Conservation (phyloP, 2,329 filamentous ascomycete species). For the Penicillium sp. region DNA sequence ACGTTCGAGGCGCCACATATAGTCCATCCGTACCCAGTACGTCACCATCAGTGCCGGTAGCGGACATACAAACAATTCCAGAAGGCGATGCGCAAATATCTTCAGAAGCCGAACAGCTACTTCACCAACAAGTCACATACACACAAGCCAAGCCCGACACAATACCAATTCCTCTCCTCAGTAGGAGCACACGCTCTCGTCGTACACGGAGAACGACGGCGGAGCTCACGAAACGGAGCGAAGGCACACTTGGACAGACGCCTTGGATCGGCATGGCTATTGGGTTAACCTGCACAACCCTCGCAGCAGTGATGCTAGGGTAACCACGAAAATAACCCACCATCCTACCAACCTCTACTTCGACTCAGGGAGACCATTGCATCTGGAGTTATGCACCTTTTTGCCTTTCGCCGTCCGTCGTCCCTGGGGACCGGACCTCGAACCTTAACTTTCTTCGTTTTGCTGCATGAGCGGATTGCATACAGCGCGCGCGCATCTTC, state of each 20-base stretch:
- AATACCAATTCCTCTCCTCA: conserved; percentile 26
- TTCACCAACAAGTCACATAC: conserved; percentile 16
- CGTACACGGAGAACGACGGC: conserved; percentile 29
- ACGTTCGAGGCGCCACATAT: conserved; percentile 32
- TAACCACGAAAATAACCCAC: conserved; percentile 19
- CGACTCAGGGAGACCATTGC: conserved; percentile 7
- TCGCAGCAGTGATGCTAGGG: conserved; percentile 46
- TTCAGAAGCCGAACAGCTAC: conserved; percentile 18
- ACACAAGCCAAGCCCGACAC: conserved; percentile 16
- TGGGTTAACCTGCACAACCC: conserved; percentile 44
- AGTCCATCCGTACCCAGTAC: conserved; percentile 25
- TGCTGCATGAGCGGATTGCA: conserved; percentile 24
- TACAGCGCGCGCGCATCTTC: conserved; percentile 18
- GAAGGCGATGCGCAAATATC: conserved; percentile 15
- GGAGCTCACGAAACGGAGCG: conserved; percentile 38
- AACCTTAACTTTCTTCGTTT: conserved; percentile 6
- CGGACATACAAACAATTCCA: conserved; percentile 14
- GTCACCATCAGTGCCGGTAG: conserved; percentile 23
- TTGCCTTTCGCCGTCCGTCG: conserved; percentile 21
- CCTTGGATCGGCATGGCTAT: conserved; percentile 50
- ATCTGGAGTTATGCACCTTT: conserved; percentile 25
- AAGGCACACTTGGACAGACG: conserved; percentile 45
- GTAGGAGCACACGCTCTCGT: conserved; percentile 36
- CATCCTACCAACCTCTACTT: neutral
- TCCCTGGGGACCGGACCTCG: conserved; percentile 7